Conservation (phyloP, 2,329 filamentous ascomycete genomes). For the Mollisiaceae sp. region DNA sequence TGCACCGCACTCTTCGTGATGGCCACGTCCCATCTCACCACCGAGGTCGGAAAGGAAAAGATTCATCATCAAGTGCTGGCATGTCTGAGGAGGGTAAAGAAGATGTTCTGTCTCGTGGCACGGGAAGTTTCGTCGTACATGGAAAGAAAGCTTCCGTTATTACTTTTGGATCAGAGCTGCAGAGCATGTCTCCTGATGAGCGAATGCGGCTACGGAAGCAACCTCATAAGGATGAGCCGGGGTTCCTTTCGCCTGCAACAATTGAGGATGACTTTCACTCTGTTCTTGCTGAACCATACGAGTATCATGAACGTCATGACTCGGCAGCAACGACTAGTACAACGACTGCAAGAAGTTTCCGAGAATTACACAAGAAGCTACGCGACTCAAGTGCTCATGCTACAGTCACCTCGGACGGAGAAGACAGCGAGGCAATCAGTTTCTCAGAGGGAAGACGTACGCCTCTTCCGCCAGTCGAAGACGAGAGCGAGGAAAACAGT, state of each 20-base stretch:
- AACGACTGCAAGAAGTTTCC: conserved; percentile 68
- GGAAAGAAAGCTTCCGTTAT: conserved; percentile 98
- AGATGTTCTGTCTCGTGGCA: conserved; percentile 76
- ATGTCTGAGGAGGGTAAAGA: conserved; percentile 54
- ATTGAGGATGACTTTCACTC: conserved; percentile 57
- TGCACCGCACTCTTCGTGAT: conserved; percentile 89
- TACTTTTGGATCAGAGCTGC: conserved; percentile 92
- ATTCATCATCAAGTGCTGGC: conserved; percentile 65
- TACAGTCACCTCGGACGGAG: conserved; percentile 47
- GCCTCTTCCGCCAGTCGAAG: conserved; percentile 57
- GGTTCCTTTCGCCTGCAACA: conserved; percentile 27
- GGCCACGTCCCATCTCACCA: conserved; percentile 69
- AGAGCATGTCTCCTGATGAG: conserved; percentile 76
- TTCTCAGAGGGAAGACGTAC: conserved; percentile 64
- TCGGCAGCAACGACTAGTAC: conserved; percentile 71
- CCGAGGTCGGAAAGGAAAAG: conserved; percentile 77
- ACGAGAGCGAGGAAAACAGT: conserved; percentile 36
- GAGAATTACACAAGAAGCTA: conserved; percentile 66
- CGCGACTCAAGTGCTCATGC: conserved; percentile 49
- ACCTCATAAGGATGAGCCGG: conserved; percentile 48
- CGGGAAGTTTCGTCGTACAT: conserved; percentile 93
- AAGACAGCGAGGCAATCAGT: conserved; percentile 66
- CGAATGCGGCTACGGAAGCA: conserved; percentile 68
- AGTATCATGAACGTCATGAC: conserved; percentile 55
- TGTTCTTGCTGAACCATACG: conserved; percentile 51